Percentiles rank a stretch among this genome's conserved stretches.
These are phyloP conservation scores for Phallus indusiatus DNA, from an alignment of 768 basidiomycete genomes.

Conservation along the genomic window DNA sequence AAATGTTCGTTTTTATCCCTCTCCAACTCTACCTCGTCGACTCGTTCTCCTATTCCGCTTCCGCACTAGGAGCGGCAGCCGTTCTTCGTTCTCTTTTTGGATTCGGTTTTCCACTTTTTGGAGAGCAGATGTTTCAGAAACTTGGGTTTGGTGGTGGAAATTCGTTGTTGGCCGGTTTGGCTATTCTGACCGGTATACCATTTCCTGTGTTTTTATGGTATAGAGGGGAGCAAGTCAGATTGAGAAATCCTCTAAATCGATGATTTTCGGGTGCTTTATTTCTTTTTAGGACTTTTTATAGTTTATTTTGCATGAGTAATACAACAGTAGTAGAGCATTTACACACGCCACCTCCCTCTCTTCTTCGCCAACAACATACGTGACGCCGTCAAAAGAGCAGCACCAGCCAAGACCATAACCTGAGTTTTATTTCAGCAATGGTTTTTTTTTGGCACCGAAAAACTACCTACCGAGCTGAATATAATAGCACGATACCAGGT, in stretches of 20 bases:
- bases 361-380: background rate
- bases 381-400: background rate
- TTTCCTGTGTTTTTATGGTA: constrained; percentile 15
- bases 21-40: constrained; percentile 14
- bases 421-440: background rate
- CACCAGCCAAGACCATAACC: background rate
- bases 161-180: constrained; percentile 13
- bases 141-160: constrained; percentile 15
- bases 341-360: constrained; percentile 1
- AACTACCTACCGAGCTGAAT: background rate
- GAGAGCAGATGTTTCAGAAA: constrained; percentile 12
- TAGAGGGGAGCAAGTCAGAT: constrained; percentile 8
- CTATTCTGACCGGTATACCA: constrained; percentile 14
- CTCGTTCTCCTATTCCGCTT: constrained; percentile 13
- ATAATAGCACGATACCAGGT: background rate
- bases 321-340: background rate
- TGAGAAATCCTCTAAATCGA: constrained; percentile 9
- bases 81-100: constrained; percentile 15
- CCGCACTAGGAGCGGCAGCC: constrained; percentile 11
- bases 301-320: no score
- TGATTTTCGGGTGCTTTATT: background rate
- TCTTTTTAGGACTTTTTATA: no score
- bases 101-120: constrained; percentile 16
- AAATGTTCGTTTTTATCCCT: constrained; percentile 10
- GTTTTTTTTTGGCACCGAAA: no score